Base-by-base conservation (phyloP, 2,329 filamentous ascomycete genomes). In the Acarospora socialis region DNA sequence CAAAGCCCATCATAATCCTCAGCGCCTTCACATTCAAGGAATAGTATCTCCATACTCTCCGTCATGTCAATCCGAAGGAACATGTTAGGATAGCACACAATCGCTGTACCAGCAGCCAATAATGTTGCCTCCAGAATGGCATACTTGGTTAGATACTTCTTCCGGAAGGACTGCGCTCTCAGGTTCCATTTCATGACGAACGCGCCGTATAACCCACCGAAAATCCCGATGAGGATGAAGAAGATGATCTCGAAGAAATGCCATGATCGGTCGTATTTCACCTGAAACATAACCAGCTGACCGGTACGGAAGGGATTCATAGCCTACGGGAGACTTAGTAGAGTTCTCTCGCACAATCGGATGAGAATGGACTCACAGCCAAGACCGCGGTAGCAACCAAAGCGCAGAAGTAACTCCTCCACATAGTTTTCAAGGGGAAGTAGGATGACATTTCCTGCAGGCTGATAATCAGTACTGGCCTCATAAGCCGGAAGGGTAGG, bases 141-240 rank as follows among this genome's bases (percentile, higher is more conserved):
- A 54, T 92, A 90, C 40, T 81, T 70, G 2, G 73, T 65, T 3
- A 98, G 68, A 50, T 93, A 93, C 48, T 83, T 87, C 61, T 94
- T 95, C 34, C 90, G 75, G 55, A 98, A 95, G 1, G 84, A 75
- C 54, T 94, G 84, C 20, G 77, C 81, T 34, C 81, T 74, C 27
- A 98, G 60, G 52, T 98, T 94, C 83, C 87, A 94, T 52, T 94
- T 93, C 53, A 95, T 98, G 35, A 95, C 84, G 46, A 95, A 83
- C 9, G 87, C 87, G 34, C 90, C 90, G 45, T 98, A 98, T 3
- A 95, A 65, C 4, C 90, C 90, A 23, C 90, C 90, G 46, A 98
- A 95, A 17, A 90, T 68, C 28, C 90, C 90, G 40, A 98, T 73
- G 32, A 93, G 63, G 42, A 93, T 70, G 56, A 92, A 98, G 51